Conservation (phyloP, 148 eudicot species). For the Dysphania ambrosioides region DNA sequence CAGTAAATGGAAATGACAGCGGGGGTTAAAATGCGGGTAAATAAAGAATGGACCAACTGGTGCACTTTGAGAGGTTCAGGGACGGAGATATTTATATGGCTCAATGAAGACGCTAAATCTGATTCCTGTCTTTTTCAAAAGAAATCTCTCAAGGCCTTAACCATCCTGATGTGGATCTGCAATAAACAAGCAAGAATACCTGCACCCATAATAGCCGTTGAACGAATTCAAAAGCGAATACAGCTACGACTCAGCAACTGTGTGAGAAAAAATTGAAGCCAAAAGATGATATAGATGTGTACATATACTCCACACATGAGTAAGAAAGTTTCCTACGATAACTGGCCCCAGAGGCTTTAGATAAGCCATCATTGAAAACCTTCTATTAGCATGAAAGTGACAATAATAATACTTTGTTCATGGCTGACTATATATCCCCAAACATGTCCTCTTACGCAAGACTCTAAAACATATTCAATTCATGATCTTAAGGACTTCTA, state of each 20-base stretch:
- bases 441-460: constrained; percentile 32
- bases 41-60: constrained; percentile 13
- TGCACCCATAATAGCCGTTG: constrained; percentile 30
- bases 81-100: constrained; percentile 17
- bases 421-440: constrained; percentile 29
- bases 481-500: constrained; percentile 17
- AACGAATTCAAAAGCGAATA: constrained; percentile 20
- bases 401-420: constrained; percentile 20
- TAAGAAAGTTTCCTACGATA: constrained; percentile 37
- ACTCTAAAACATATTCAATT: constrained; percentile 23
- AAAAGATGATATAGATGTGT: constrained; percentile 19
- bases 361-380: constrained; percentile 33
- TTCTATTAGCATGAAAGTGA: constrained; percentile 35
- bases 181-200: constrained; percentile 18
- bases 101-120: constrained; percentile 11
- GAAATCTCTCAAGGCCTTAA: constrained; percentile 18
- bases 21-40: constrained; percentile 14
- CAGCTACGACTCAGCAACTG: constrained; percentile 4
- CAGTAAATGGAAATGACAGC: constrained; percentile 12
- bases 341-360: constrained; percentile 36
- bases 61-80: constrained; percentile 12
- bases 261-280: constrained; percentile 6
- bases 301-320: constrained; percentile 31
- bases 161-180: constrained; percentile 28
- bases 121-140: constrained; percentile 9